Evolutionary conservation across 345 rosid genomes (phyloP), one percentile per base, ranked within the genome.

Genomic region (Salix suchowensis): DNA sequence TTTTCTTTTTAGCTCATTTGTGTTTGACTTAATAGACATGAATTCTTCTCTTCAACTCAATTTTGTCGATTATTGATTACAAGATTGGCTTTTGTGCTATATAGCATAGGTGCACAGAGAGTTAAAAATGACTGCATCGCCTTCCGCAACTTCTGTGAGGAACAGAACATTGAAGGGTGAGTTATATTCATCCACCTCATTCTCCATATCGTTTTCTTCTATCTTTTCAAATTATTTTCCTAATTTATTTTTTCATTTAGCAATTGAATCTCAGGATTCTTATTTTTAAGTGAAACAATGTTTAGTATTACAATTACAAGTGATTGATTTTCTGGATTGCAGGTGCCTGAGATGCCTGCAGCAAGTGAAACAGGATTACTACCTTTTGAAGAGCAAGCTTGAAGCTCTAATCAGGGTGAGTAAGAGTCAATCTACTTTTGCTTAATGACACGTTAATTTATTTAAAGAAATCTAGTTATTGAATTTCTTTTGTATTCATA

Each of bases 61-160:
- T 48, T 48, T 76, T 70, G 73, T 62, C 65, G 73, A 65, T 42
- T 11, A 2, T 42, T 42, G 46, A 42, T 42, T 42, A 62, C 16
- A 8, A 76, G 70, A 46, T 52, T 72, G 62, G 40, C 54, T 78
- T 66, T 67, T 78, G 74, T 84, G 67, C 11, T 82, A 23, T 79
- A 83, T 94, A 96, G 99, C 89, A 89, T 96, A 71, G 99, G 97
- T 61, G 99, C 98, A 73, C 91, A 88, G 77, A 88, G 96, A 84
- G 90, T 93, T 48, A 93, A 89, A 82, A 89, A 88, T 82, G 90
- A 88, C 73, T 93, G 99, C 80, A 81, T 96, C 70, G 87, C 87
- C 68, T 91, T 96, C 81, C 98, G 97, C 81, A 88, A 55, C 84
- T 89, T 81, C 85, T 96, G 96, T 26, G 94, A 91, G 79, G 92